phyloP scores from a whole-genome alignment of 345 rosid genomes.

The Boechera stricta region DNA sequence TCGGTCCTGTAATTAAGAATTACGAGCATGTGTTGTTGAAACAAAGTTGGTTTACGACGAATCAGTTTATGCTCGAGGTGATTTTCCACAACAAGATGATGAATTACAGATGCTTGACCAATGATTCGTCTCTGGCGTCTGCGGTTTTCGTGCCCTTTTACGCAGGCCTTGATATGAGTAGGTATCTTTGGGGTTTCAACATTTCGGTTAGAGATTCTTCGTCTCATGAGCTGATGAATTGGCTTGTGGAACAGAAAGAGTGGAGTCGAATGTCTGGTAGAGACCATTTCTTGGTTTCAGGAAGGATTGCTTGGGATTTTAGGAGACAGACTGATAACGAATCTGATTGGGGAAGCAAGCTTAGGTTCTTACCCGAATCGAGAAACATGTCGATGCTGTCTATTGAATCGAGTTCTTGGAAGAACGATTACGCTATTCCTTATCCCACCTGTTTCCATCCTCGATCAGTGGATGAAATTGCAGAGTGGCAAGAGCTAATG shows the following conservation, averaged over 20 bases:
- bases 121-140: slow-evolving; percentile 64
- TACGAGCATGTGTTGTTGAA: slow-evolving; percentile 50
- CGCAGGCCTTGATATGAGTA: slow-evolving; percentile 69
- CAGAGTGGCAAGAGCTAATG: slow-evolving; percentile 60
- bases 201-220: slow-evolving; percentile 55
- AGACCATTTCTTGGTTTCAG: slow-evolving; percentile 72
- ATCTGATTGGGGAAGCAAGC: slow-evolving; percentile 72
- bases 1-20: slow-evolving; percentile 56
- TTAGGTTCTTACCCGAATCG: slow-evolving; percentile 66
- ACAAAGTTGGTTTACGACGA: slow-evolving; percentile 60
- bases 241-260: slow-evolving; percentile 57
- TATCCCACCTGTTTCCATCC: slow-evolving; percentile 78
- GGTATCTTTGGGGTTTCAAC: slow-evolving; percentile 61
- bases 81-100: slow-evolving; percentile 69
- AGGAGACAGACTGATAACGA: slow-evolving; percentile 63
- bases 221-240: slow-evolving; percentile 51
- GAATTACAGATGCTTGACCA: slow-evolving; percentile 60
- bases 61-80: slow-evolving; percentile 72
- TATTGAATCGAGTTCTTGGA: slow-evolving; percentile 67
- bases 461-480: slow-evolving; percentile 43
- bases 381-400: slow-evolving; percentile 70
- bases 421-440: slow-evolving; percentile 67
- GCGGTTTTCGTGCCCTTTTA: slow-evolving; percentile 69
- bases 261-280: slow-evolving; percentile 65
- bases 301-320: slow-evolving; percentile 81